Conservation (phyloP, 2,329 filamentous ascomycete species). For the Talaromyces sp. region DNA sequence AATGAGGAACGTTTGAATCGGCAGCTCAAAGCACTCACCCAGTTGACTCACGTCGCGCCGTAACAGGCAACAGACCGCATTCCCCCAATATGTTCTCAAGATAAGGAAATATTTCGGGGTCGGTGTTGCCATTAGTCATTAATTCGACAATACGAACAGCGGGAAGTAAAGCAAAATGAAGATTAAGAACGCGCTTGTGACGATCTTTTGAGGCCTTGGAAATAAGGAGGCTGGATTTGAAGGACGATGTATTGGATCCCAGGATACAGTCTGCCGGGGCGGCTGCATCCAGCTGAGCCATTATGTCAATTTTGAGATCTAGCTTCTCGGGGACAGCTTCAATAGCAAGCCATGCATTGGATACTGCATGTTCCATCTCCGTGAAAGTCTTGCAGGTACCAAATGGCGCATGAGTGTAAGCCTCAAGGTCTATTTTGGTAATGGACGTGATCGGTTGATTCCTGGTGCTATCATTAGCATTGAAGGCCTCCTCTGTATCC, state of each 20-base stretch:
- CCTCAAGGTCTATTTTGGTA: constrained; percentile 30
- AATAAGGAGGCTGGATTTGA: constrained; percentile 55
- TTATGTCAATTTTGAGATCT: constrained; percentile 52
- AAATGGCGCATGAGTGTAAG: constrained; percentile 33
- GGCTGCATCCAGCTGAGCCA: constrained; percentile 50
- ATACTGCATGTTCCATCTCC: constrained; percentile 45
- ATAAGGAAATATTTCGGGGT: constrained; percentile 49
- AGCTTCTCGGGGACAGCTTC: constrained; percentile 58
- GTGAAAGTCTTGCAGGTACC: constrained; percentile 39
- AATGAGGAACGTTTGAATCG: too few relatives aligned
- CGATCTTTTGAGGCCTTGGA: constrained; percentile 43
- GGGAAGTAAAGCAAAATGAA: constrained; percentile 57
- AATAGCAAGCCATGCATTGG: constrained; percentile 56
- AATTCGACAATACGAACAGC: constrained; percentile 53
- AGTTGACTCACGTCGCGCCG: constrained; percentile 53
- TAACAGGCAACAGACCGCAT: constrained; percentile 47
- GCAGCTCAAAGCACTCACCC: constrained; percentile 21
- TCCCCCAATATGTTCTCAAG: constrained; percentile 43
- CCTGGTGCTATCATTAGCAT: not conserved
- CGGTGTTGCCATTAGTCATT: constrained; percentile 56
- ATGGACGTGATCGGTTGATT: not conserved
- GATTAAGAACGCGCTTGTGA: constrained; percentile 51
- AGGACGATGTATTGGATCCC: constrained; percentile 56
- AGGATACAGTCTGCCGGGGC: constrained; percentile 53
- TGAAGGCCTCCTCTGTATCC: not conserved